Evolutionary conservation across 352 stramenopile genomes (phyloP).

Genomic region (Paralagenidium karlingii): DNA sequence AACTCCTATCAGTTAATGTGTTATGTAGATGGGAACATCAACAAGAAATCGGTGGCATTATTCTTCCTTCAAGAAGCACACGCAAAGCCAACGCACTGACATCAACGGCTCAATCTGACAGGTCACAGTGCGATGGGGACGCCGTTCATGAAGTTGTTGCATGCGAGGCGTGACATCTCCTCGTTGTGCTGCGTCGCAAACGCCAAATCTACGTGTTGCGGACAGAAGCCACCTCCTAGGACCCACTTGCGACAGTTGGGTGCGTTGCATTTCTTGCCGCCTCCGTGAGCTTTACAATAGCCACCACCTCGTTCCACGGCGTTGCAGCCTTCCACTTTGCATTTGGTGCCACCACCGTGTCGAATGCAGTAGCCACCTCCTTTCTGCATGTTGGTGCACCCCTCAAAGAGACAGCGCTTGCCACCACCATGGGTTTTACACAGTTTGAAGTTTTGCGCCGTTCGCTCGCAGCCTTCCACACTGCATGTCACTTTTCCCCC

Average conservation of each 20-base stretch:
- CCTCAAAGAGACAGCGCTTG: slow-evolving; percentile 55
- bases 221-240: slow-evolving; percentile 57
- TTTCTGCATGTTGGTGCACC: slow-evolving; percentile 77
- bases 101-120: too few species aligned
- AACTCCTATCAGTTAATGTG: too few species aligned
- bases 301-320: slow-evolving; percentile 65
- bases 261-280: slow-evolving; percentile 63
- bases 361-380: slow-evolving; percentile 75
- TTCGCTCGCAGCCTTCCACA: slow-evolving; percentile 61
- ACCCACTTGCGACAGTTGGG: slow-evolving; percentile 74
- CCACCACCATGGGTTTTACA: slow-evolving; percentile 75
- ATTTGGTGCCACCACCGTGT: slow-evolving; percentile 70
- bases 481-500: slow-evolving; percentile 70
- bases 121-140: too few species aligned
- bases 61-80: too few species aligned
- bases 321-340: slow-evolving; percentile 40
- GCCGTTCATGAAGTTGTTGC: too few species aligned
- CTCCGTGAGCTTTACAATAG: slow-evolving; percentile 76
- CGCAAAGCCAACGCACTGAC: too few species aligned
- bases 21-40: too few species aligned
- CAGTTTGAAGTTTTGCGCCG: slow-evolving; percentile 68
- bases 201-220: slow-evolving; percentile 42
- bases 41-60: too few species aligned
- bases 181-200: slow-evolving; percentile 7
- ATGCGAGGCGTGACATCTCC: slow-evolving; percentile 7